Conservation (phyloP, 441 rosid species). For the Manihot esculenta region DNA sequence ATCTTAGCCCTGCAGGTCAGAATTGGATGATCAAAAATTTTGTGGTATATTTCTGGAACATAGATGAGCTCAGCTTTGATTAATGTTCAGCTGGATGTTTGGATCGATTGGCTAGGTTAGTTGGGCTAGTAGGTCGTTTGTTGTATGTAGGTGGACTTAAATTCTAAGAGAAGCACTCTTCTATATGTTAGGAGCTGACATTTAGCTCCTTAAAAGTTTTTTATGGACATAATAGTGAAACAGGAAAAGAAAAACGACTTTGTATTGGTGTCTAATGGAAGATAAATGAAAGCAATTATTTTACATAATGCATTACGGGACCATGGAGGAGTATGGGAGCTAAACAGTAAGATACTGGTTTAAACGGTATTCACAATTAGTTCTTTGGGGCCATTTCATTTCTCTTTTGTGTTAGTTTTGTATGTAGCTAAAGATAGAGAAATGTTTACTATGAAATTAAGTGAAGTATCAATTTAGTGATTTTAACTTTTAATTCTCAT, state of each 20-base stretch:
- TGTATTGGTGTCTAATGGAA: too few relatives aligned
- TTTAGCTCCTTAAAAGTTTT: not conserved
- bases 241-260: too few relatives aligned
- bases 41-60: not conserved
- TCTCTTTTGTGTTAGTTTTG: too few relatives aligned
- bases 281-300: not conserved
- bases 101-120: not conserved
- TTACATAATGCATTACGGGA: not conserved
- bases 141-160: slow-evolving; percentile 7
- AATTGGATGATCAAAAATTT: not conserved
- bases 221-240: not conserved
- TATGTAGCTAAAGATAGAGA: too few relatives aligned
- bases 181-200: not conserved
- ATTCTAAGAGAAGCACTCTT: not conserved
- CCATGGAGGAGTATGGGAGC: not conserved
- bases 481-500: not conserved
- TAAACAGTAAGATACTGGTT: too few relatives aligned
- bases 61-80: not conserved
- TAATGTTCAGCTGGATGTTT: not conserved
- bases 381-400: too few relatives aligned
- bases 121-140: slow-evolving; percentile 1
- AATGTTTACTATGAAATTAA: too few relatives aligned
- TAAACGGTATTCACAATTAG: too few relatives aligned
- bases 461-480: not conserved
- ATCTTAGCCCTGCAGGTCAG: not conserved